A percentile compares a stretch with the other conserved stretches of the same genome.
Evolutionary conservation across 176 grass and related monocot genomes (phyloP).

Genomic region (Panicum miliaceum): DNA sequence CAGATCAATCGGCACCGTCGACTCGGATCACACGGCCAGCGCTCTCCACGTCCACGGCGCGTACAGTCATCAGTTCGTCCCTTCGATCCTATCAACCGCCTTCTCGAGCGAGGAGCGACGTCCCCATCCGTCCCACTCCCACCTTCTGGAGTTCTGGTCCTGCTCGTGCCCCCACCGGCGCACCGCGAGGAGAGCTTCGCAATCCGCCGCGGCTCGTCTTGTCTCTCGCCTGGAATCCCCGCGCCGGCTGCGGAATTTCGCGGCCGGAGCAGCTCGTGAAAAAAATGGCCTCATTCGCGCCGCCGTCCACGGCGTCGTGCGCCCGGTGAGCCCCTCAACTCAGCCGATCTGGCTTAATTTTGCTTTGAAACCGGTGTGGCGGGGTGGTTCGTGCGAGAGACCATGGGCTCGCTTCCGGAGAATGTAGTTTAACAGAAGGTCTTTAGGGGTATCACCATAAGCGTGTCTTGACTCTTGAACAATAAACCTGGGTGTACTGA

Average conservation of each 20-base stretch:
- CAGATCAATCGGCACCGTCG: not conserved
- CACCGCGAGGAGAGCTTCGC: not conserved
- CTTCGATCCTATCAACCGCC: slow-evolving; percentile 12
- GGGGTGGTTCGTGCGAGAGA: not conserved
- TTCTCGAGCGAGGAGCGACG: not conserved
- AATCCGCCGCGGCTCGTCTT: not conserved
- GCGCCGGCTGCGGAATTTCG: not conserved
- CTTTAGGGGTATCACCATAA: not conserved
- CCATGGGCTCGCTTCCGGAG: not conserved
- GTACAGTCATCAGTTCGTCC: not conserved
- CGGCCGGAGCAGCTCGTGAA: not conserved
- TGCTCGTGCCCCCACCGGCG: not conserved
- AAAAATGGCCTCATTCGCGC: slow-evolving; percentile 37
- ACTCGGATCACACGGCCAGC: not conserved
- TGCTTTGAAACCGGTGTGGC: not conserved
- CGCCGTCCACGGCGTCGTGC: slow-evolving; percentile 31
- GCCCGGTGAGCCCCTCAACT: slow-evolving; percentile 28
- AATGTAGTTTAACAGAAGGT: not conserved
- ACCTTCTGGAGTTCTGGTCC: too few species aligned
- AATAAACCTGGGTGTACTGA: not conserved
- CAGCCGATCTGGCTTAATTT: not conserved
- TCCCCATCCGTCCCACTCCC: not conserved
- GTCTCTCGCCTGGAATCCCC: not conserved
- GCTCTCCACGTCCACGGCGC: not conserved
- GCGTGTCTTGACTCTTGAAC: not conserved